Evolutionary conservation across 257 asterid genomes (phyloP).

Genomic region (Jacaranda mimosifolia): DNA sequence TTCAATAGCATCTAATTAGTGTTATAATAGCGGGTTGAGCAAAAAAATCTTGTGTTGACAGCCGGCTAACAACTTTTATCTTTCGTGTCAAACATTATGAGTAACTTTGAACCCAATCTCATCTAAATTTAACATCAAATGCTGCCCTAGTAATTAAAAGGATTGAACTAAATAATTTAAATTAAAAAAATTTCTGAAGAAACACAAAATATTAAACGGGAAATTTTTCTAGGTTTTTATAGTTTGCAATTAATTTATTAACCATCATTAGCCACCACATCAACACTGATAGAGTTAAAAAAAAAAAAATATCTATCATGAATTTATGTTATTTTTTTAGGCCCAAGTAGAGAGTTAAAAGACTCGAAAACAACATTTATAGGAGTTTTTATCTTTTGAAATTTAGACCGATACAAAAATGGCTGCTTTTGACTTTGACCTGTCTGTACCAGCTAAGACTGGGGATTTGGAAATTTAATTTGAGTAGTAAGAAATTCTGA

Average conservation of each 20-base stretch:
- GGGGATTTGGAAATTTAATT: slow-evolving; percentile 28
- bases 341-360: neutral
- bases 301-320: too few species aligned
- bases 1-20: too few species aligned
- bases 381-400: slow-evolving; percentile 10
- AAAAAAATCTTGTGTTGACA: too few species aligned
- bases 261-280: neutral
- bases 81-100: too few species aligned
- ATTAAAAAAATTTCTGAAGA: too few species aligned
- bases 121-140: too few species aligned
- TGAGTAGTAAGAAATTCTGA: slow-evolving; percentile 15
- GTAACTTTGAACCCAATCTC: too few species aligned
- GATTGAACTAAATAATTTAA: too few species aligned
- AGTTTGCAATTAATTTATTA: neutral
- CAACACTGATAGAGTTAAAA: neutral
- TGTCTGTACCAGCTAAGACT: slow-evolving; percentile 34
- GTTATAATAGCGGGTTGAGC: too few species aligned
- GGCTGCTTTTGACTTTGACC: slow-evolving; percentile 46
- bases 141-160: too few species aligned
- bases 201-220: neutral
- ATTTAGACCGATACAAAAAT: slow-evolving; percentile 7
- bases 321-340: neutral
- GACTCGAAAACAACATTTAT: neutral
- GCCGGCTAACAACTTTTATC: too few species aligned
- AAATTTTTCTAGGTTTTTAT: neutral